phyloP scores from a whole-genome alignment of 2,329 filamentous ascomycete species.

The Arthrobotrys sinensis region DNA sequence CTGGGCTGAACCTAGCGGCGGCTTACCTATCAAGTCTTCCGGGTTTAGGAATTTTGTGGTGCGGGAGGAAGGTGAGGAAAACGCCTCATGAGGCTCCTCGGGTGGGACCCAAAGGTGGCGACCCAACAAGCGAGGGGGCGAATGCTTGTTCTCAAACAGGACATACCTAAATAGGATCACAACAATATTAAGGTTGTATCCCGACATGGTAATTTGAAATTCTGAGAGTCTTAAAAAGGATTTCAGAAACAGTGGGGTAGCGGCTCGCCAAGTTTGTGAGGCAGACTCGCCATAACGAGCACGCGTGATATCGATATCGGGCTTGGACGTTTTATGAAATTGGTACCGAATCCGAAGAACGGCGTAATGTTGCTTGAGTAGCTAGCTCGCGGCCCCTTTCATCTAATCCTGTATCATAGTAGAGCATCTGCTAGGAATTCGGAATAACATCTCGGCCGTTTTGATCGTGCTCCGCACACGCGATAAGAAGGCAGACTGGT shows the following conservation, averaged over 20 bases:
- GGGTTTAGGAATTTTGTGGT: constrained; percentile 18
- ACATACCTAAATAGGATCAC: background rate
- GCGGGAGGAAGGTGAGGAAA: constrained; percentile 22
- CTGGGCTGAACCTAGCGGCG: constrained; percentile 44
- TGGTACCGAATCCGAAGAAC: too few species aligned
- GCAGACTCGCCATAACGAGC: constrained; percentile 12
- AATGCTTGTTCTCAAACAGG: constrained; percentile 12
- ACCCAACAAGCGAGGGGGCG: constrained; percentile 28
- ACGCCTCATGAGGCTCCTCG: constrained; percentile 53
- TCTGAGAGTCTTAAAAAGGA: background rate
- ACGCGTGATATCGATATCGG: too few species aligned
- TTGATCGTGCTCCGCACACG: too few species aligned
- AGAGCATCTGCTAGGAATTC: too few species aligned
- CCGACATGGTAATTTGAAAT: constrained; percentile 8
- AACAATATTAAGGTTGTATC: background rate
- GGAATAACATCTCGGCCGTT: too few species aligned
- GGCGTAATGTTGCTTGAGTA: too few species aligned
- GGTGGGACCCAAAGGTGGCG: constrained; percentile 26
- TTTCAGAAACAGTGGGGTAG: background rate
- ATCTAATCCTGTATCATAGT: too few species aligned
- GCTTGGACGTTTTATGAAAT: too few species aligned
- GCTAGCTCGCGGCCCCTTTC: too few species aligned
- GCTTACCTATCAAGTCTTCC: constrained; percentile 19
- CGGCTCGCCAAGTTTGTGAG: constrained; percentile 5
- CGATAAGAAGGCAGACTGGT: too few species aligned